A percentile compares a stretch with the other conserved stretches of the same genome.
These are phyloP conservation scores for Talaromyces sp. DNA, from an alignment of 2,329 filamentous ascomycete genomes.

Conservation along the genomic window DNA sequence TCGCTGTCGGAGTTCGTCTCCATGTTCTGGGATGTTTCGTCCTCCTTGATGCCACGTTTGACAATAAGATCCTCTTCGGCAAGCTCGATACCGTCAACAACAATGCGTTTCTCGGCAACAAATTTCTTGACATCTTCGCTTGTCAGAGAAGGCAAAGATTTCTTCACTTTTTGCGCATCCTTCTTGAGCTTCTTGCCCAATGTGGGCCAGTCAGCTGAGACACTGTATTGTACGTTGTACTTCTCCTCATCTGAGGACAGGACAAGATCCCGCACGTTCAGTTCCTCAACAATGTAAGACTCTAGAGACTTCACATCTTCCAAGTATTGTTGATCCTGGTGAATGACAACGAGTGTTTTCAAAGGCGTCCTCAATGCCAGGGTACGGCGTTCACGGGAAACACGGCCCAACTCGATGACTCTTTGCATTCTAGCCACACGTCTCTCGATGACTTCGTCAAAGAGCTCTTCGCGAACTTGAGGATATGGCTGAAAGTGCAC, in stretches of 20 bases:
- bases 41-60: conserved; percentile 72
- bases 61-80: conserved; percentile 79
- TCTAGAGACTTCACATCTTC: conserved; percentile 82
- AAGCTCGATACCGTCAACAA: conserved; percentile 81
- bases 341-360: conserved; percentile 84
- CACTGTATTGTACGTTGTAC: conserved; percentile 90
- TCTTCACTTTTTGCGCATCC: conserved; percentile 86
- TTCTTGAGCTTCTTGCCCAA: conserved; percentile 98
- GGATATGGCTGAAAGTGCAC: conserved; percentile 93
- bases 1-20: conserved; percentile 88
- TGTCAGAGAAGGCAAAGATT: conserved; percentile 74
- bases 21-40: conserved; percentile 66
- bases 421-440: conserved; percentile 88
- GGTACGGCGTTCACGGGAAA: conserved; percentile 78
- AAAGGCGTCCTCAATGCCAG: conserved; percentile 88
- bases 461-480: conserved; percentile 81
- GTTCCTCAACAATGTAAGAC: conserved; percentile 84
- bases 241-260: conserved; percentile 82
- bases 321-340: conserved; percentile 76
- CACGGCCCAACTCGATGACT: conserved; percentile 85
- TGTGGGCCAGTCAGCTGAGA: conserved; percentile 86
- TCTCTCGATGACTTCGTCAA: conserved; percentile 80
- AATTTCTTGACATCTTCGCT: conserved; percentile 80
- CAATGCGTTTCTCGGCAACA: conserved; percentile 67
- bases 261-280: conserved; percentile 83